Evolutionary conservation across 1,284 basidiomycete species (phyloP).

Genomic region (Leccinum huronense): DNA sequence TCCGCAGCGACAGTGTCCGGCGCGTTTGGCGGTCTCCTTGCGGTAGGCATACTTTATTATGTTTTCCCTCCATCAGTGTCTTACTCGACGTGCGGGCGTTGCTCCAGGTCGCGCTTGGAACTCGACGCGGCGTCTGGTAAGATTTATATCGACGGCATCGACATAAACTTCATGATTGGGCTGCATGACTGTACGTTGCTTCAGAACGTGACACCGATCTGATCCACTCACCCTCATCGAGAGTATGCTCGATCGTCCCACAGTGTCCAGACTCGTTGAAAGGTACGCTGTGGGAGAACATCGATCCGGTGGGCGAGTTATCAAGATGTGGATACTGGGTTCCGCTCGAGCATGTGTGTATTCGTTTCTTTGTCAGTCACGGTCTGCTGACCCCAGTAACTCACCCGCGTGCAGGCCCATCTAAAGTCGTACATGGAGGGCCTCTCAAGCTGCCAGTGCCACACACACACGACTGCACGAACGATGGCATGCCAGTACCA

Average conservation of each 20-base stretch:
- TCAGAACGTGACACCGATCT: not conserved
- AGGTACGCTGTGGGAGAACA: constrained; percentile 82
- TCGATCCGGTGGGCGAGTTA: constrained; percentile 72
- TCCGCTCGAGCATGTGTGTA: constrained; percentile 68
- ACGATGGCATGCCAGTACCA: no score
- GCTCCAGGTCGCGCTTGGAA: constrained; percentile 63
- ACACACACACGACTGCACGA: no score
- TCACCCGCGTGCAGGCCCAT: constrained; percentile 3
- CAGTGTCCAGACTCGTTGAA: constrained; percentile 83
- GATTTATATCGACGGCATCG: constrained; percentile 82
- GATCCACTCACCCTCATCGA: not conserved
- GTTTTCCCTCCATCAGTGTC: not conserved
- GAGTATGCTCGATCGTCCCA: constrained; percentile 87
- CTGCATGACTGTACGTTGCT: constrained; percentile 65
- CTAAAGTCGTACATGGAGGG: constrained; percentile 71
- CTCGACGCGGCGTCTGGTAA: constrained; percentile 59
- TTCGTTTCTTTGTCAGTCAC: constrained; percentile 8
- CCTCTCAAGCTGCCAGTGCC: constrained; percentile 33
- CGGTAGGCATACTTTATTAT: constrained; percentile 40
- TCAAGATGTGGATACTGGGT: constrained; percentile 76
- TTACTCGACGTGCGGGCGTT: not conserved
- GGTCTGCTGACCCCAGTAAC: not conserved
- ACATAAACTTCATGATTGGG: constrained; percentile 75
- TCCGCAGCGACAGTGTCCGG: constrained; percentile 71
- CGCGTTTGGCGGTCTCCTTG: constrained; percentile 67